These are phyloP conservation scores for Calonectria hawksworthii DNA, from an alignment of 2,329 filamentous ascomycete species.

Conservation along the genomic window DNA sequence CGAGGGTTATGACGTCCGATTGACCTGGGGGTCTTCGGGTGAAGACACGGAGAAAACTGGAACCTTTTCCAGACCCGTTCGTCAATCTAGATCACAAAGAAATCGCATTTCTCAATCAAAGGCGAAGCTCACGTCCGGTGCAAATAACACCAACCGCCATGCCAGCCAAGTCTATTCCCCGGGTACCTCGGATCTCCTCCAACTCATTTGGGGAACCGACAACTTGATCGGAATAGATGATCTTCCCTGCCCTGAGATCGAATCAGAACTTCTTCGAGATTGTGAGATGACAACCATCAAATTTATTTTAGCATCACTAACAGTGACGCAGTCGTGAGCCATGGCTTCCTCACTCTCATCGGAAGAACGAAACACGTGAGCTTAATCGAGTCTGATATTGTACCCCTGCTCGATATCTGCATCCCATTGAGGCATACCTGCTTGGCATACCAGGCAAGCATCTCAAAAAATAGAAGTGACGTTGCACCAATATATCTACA, in stretches of 20 bases:
- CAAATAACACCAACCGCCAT: too few species aligned
- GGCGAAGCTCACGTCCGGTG: background rate
- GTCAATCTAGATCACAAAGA: background rate
- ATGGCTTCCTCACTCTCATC: slow-evolving; percentile 14
- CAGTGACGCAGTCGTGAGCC: background rate
- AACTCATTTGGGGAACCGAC: background rate
- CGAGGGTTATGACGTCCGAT: background rate
- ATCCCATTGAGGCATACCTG: background rate
- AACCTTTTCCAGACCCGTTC: background rate
- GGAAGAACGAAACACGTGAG: background rate
- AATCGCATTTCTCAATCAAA: background rate
- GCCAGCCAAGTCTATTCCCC: background rate
- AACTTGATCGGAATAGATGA: background rate
- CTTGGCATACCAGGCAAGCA: slow-evolving; percentile 20
- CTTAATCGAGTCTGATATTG: slow-evolving; percentile 1
- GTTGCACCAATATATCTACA: slow-evolving; percentile 13
- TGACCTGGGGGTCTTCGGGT: background rate
- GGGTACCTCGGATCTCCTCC: background rate
- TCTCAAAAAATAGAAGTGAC: background rate
- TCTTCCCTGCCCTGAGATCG: background rate
- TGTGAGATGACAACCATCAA: background rate
- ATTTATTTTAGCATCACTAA: background rate
- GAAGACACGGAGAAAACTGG: background rate
- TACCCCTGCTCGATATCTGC: background rate
- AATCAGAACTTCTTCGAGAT: background rate